phyloP scores from a whole-genome alignment of 1,284 basidiomycete species.

The Psilocybe mexicana region DNA sequence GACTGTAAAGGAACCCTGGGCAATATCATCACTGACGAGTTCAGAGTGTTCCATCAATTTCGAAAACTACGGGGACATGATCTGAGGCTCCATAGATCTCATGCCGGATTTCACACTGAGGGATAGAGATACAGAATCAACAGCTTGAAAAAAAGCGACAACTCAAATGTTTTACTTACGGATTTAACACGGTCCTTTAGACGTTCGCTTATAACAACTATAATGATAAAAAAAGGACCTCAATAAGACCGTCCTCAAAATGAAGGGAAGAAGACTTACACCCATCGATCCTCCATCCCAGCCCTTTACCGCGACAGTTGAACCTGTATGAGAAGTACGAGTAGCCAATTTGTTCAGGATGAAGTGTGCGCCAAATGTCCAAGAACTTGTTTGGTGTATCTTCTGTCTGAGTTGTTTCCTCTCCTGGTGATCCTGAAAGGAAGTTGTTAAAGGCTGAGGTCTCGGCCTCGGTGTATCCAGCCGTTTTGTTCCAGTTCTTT shows the following conservation, averaged over 20 bases:
- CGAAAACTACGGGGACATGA: conserved; percentile 79
- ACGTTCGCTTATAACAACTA: conserved; percentile 75
- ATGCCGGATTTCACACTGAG: conserved; percentile 53
- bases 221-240: conserved; percentile 1
- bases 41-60: conserved; percentile 49
- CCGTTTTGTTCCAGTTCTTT: conserved; percentile 77
- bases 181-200: conserved; percentile 62
- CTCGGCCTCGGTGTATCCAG: conserved; percentile 82
- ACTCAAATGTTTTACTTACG: conserved; percentile 30
- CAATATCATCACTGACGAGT: too few relatives aligned
- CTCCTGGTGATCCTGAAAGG: conserved; percentile 29
- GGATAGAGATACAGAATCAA: background rate
- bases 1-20: too few relatives aligned
- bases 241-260: background rate
- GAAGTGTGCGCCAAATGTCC: conserved; percentile 80
- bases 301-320: conserved; percentile 76
- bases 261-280: conserved; percentile 50
- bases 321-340: conserved; percentile 88
- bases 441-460: conserved; percentile 70
- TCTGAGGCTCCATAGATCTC: conserved; percentile 88
- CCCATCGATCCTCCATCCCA: conserved; percentile 88
- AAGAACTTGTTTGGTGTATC: conserved; percentile 52
- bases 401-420: conserved; percentile 37
- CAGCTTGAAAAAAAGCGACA: background rate
- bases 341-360: conserved; percentile 72